Evolutionary conservation across 805 yeast species (phyloP), one percentile per base, ranked within the genome.

Genomic region (Kazachstania taianensis): DNA sequence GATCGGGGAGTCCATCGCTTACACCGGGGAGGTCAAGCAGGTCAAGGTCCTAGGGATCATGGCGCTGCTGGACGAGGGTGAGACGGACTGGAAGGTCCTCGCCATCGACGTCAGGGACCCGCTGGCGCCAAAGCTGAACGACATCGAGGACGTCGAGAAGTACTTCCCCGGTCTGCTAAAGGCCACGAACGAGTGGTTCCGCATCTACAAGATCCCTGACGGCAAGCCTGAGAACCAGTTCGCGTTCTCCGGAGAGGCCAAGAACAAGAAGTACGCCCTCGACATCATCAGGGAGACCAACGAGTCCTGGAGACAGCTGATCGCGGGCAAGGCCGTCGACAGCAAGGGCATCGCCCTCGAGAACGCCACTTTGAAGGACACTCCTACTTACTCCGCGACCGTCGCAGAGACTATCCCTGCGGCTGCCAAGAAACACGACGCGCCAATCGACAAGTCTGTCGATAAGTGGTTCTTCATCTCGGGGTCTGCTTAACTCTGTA

Each of bases 391-490:
- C 68, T 52, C 71, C 30, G 68, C 72, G 37, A 47, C 70, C 37
- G 61, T 63, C 38, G 65, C 63, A 36, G 50, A 66, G 40, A 69
- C 63, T 39, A 59, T 84, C 40, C 94, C 96, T 50, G 71, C 73
- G 40, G 94, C 83, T 52, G 53, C 73, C 50, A 75, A 81, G 47
- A 62, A 67, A 48, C 73, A 87, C 45, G 86, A 87, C 60, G 96
- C 94, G 45, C 94, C 96, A 65, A 84, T 92, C 62, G 98, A 89
- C 72, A 76, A 82, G 67, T 84, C 96, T 38, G 69, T 89, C 61
- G 97, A 89, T 75, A 89, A 89, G 70, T 89, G 98, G 98, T 89
- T 92, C 75, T 89, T 77, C 78, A 89, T 89, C 59, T 84, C 89
- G 41, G 92, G 89, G 67, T 78, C 81, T 44, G 68, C 75, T 46